A percentile compares a stretch with the other conserved stretches of the same genome.
These are phyloP conservation scores for Phytopythium oedochilum DNA, from an alignment of 352 stramenopile species.

Conservation along the genomic window DNA sequence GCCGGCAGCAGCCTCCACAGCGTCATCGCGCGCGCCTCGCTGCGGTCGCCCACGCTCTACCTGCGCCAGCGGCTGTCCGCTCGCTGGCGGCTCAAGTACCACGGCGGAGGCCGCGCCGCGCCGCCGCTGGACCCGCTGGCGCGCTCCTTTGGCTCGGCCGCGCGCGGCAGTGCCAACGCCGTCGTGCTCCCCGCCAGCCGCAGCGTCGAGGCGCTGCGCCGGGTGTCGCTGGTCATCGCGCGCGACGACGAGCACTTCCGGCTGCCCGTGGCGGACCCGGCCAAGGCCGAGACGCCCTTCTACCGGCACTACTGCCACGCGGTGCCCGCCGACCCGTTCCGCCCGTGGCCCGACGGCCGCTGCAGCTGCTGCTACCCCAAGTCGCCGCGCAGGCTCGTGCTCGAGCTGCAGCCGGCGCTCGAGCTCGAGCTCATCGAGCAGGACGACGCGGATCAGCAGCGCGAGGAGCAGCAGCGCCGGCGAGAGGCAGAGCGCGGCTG, in stretches of 20 bases:
- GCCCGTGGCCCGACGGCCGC: not conserved
- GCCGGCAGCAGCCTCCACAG: constrained; percentile 3
- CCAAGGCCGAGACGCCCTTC: constrained; percentile 2
- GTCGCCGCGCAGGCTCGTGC: not conserved
- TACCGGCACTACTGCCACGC: constrained; percentile 4
- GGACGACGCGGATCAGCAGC: not conserved
- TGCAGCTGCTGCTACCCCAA: constrained; percentile 2
- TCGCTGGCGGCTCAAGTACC: constrained; percentile 1
- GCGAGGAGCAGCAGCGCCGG: not conserved
- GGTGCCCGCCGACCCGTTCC: constrained; percentile 1
- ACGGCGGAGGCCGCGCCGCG: no score
- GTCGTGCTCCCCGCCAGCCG: not conserved
- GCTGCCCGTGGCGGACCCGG: not conserved
- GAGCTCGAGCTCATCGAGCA: not conserved
- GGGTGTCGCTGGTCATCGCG: not conserved
- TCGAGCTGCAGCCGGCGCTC: not conserved
- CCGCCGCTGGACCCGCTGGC: no score
- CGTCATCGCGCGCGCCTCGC: not conserved
- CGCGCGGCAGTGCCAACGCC: not conserved
- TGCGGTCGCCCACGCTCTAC: not conserved
- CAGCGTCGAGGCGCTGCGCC: not conserved
- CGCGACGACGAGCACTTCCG: constrained; percentile 1
- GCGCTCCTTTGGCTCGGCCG: not conserved
- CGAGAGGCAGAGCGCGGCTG: not conserved
- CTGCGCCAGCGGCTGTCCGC: not conserved